Conservation (phyloP, 1,139 yeast species). For the Meyerozyma sp. region DNA sequence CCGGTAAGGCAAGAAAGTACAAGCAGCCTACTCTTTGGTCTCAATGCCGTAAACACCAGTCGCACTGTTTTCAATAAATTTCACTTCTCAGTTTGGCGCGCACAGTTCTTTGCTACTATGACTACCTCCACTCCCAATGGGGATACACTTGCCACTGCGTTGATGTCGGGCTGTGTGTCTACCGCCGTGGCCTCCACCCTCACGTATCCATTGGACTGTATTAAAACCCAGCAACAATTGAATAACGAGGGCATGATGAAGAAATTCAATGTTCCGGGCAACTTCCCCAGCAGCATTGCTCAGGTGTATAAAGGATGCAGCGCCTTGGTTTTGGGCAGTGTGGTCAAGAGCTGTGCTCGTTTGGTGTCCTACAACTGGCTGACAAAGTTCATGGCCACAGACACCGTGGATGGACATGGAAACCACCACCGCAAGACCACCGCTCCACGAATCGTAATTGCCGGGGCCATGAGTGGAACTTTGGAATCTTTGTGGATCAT, state of each 20-base stretch:
- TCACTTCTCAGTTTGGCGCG: background rate
- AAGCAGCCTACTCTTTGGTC: too few species aligned
- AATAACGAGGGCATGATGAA: conserved; percentile 38
- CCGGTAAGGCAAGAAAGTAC: too few species aligned
- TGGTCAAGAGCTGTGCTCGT: conserved; percentile 67
- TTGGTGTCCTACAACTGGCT: conserved; percentile 73
- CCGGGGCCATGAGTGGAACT: conserved; percentile 82
- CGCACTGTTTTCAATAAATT: too few species aligned
- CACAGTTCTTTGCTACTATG: background rate
- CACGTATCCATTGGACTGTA: conserved; percentile 81
- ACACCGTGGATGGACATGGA: conserved; percentile 29
- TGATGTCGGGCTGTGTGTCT: conserved; percentile 72
- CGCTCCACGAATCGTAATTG: conserved; percentile 72
- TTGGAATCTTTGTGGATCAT: conserved; percentile 78
- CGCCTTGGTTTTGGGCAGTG: conserved; percentile 73
- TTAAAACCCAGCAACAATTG: conserved; percentile 71
- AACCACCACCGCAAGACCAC: conserved; percentile 39
- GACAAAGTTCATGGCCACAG: conserved; percentile 67
- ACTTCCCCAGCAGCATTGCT: conserved; percentile 33
- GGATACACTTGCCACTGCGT: conserved; percentile 50
- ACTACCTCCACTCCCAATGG: conserved; percentile 8
- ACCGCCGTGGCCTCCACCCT: conserved; percentile 65
- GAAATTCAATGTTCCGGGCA: conserved; percentile 32
- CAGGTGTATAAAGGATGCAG: conserved; percentile 70
- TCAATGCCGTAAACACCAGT: background rate